Percentiles rank a stretch among this genome's conserved stretches.
Evolutionary conservation across 2,329 filamentous ascomycete genomes (phyloP).

Genomic region (Fusarium sacchari): DNA sequence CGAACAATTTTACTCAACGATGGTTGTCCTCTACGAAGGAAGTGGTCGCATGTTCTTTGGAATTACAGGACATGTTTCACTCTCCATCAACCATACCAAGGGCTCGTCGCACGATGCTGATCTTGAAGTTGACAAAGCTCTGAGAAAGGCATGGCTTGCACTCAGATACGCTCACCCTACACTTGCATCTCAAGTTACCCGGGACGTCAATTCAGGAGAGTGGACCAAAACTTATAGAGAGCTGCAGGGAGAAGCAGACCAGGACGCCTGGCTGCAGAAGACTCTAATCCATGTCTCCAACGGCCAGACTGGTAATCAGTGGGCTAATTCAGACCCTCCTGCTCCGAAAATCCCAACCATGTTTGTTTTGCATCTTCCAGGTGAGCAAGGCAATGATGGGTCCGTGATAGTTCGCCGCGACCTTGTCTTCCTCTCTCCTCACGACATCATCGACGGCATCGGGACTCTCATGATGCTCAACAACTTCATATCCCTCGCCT

Average conservation of each 20-base stretch:
- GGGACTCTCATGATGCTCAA: constrained; percentile 50
- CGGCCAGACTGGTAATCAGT: constrained; percentile 44
- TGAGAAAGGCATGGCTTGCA: constrained; percentile 49
- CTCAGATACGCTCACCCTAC: constrained; percentile 49
- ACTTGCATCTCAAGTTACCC: constrained; percentile 44
- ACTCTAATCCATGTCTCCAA: constrained; percentile 44
- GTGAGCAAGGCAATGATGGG: fast-evolving
- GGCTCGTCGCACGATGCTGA: constrained; percentile 2
- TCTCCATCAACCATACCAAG: constrained; percentile 23
- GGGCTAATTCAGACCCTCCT: constrained; percentile 50
- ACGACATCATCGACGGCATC: constrained; percentile 54
- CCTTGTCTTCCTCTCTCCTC: constrained; percentile 50
- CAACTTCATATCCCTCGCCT: constrained; percentile 41
- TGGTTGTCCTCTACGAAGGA: constrained; percentile 49
- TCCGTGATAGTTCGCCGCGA: constrained; percentile 34
- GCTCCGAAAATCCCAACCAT: constrained; percentile 47
- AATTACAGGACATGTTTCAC: constrained; percentile 53
- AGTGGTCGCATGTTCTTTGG: constrained; percentile 54
- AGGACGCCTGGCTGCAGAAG: constrained; percentile 42
- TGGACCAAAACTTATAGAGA: constrained; percentile 44
- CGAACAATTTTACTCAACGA: constrained; percentile 53
- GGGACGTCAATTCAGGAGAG: constrained; percentile 21
- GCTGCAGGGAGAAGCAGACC: neutral
- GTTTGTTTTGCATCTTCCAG: constrained; percentile 43
- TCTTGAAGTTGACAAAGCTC: constrained; percentile 41